Base-by-base conservation (phyloP, 1,139 yeast genomes). In the Candida pseudocylindracea region DNA sequence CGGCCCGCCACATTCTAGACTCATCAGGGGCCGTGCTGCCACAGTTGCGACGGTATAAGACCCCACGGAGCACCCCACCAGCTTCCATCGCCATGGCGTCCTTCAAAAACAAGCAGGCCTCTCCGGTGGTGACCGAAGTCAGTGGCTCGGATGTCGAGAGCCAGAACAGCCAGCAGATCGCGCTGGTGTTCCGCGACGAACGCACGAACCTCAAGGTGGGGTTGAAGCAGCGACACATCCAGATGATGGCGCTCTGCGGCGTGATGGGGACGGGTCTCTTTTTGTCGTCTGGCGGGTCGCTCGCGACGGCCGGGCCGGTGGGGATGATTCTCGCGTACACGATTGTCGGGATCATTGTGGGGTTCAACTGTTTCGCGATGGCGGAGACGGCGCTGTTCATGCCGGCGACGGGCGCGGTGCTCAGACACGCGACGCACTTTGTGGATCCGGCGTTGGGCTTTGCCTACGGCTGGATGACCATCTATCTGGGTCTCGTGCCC, bases 401-500 rank as follows among this genome's bases (percentile, higher is more conserved):
- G 33, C 79, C 79, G 3, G 64, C 70, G 29, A 57, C 78, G 2
- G 76, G 79, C 11, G 68, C 32, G 10, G 27, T 31, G 9, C 27
- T 29, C 8, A 29, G 27, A 54, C 60, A 58, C 38, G 55, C 57
- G 26, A 58, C 74, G 34, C 55, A 83, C 45, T 78, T 78, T 59
- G 50, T 67, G 35, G 67, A 76, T 8, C 74, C 73, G 26, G 68
- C 83, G 8, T 55, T 75, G 36, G 91, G 92, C 39, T 80, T 78
- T 36, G 72, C 91, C 31, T 70, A 72, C 43, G 91, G 88, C 35
- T 79, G 80, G 68, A 62, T 70, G 54, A 80, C 80, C 50, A 76
- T 88, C 85, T 78, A 76, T 50, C 67, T 78, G 13, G 80, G 92
- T 6, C 68, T 79, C 37, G 54, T 76, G 34, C 83, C 93, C 0